A percentile compares a stretch with the other conserved stretches of the same genome.
phyloP scores from a whole-genome alignment of 192 early-diverging fungal genomes.

The Podila verticillata region DNA sequence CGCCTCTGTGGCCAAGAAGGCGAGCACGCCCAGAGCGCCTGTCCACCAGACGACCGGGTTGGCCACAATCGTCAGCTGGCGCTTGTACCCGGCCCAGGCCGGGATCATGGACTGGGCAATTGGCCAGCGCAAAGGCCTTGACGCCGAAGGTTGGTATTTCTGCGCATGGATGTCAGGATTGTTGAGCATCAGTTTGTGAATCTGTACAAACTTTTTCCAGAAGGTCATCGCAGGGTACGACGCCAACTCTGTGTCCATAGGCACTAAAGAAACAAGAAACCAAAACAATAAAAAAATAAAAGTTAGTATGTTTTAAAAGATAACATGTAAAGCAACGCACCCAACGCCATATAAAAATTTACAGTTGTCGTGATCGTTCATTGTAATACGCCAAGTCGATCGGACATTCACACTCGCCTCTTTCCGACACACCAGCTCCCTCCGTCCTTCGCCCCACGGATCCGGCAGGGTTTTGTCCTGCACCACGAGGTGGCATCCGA shows the following conservation, averaged over 20 bases:
- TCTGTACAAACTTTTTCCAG: constrained; percentile 82
- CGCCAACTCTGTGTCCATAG: constrained; percentile 59
- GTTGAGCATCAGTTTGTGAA: constrained; percentile 84
- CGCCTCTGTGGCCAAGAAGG: constrained; percentile 8
- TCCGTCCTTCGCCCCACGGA: constrained; percentile 76
- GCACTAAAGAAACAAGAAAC: constrained; percentile 50
- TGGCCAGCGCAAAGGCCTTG: constrained; percentile 84
- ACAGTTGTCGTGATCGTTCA: constrained; percentile 33
- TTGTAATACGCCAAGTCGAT: constrained; percentile 29
- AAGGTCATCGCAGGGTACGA: constrained; percentile 68
- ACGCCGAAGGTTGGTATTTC: constrained; percentile 80
- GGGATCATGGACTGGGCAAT: constrained; percentile 82
- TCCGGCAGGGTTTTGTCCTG: constrained; percentile 49
- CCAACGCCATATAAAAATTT: background rate
- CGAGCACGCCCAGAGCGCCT: background rate
- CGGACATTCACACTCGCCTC: constrained; percentile 2
- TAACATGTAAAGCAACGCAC: background rate
- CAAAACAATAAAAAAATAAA: background rate
- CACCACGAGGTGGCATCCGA: constrained; percentile 77
- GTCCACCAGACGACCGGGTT: constrained; percentile 37
- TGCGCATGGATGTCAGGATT: constrained; percentile 77
- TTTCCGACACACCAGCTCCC: constrained; percentile 9
- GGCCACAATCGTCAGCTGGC: constrained; percentile 19
- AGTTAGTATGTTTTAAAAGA: background rate
- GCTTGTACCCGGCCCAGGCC: constrained; percentile 70